These are phyloP conservation scores for Russula olivacea DNA, from an alignment of 768 basidiomycete species.

Conservation along the genomic window DNA sequence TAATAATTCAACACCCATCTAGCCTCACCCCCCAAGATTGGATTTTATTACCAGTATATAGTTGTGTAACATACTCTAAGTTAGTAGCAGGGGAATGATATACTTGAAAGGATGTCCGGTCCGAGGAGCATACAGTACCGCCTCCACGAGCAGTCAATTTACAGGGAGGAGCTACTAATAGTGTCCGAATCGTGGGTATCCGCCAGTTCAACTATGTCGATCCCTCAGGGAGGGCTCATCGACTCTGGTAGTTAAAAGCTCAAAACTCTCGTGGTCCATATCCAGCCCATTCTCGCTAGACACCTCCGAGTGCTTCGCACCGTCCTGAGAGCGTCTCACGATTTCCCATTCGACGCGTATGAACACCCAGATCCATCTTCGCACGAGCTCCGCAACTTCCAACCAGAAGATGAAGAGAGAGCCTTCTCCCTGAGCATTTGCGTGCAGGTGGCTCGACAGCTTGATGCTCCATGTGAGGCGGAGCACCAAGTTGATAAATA, in stretches of 20 bases:
- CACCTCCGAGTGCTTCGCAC: background rate
- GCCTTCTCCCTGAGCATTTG: constrained; percentile 63
- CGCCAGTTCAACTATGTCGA: background rate
- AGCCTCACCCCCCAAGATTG: too few relatives aligned
- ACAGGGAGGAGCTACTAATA: too few relatives aligned
- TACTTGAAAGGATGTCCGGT: background rate
- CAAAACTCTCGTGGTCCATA: constrained; percentile 1
- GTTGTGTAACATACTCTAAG: background rate
- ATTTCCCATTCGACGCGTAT: constrained; percentile 96
- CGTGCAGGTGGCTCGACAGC: constrained; percentile 79
- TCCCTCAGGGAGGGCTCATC: constrained; percentile 5
- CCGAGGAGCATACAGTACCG: background rate
- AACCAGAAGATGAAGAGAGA: constrained; percentile 75
- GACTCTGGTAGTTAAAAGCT: background rate
- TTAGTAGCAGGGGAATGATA: background rate
- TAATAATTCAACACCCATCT: background rate
- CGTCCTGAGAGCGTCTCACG: constrained; percentile 15
- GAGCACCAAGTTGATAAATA: constrained; percentile 79
- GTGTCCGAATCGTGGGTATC: background rate
- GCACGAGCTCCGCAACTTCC: constrained; percentile 81
- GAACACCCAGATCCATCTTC: constrained; percentile 99
- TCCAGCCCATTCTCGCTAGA: background rate
- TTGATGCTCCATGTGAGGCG: constrained; percentile 94
- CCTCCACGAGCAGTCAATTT: background rate
- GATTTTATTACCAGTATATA: background rate